These are phyloP conservation scores for Fusarium duplospermum DNA, from an alignment of 2,329 filamentous ascomycete genomes.

Conservation along the genomic window DNA sequence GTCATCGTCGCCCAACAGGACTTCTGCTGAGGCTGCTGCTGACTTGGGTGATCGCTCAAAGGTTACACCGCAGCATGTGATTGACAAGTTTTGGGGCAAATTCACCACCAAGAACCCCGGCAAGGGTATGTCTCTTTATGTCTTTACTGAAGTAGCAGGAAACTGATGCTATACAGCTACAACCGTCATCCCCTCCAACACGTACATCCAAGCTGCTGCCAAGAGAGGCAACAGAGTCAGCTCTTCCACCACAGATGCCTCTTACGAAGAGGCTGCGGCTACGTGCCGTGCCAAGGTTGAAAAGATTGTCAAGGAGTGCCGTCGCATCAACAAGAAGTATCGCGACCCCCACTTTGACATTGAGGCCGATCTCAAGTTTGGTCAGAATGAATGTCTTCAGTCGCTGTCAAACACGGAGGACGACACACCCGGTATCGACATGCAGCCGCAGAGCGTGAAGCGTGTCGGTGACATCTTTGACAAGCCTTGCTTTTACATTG, in stretches of 20 bases:
- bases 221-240: slow-evolving; percentile 65
- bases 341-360: slow-evolving; percentile 89
- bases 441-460: slow-evolving; percentile 69
- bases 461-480: slow-evolving; percentile 82
- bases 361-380: slow-evolving; percentile 77
- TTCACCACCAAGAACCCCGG: slow-evolving; percentile 78
- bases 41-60: slow-evolving; percentile 47
- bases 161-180: slow-evolving; percentile 59
- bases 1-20: slow-evolving; percentile 11
- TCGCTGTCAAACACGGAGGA: slow-evolving; percentile 53
- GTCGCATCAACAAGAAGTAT: slow-evolving; percentile 85
- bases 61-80: slow-evolving; percentile 72
- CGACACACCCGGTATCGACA: slow-evolving; percentile 43
- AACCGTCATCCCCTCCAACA: slow-evolving; percentile 76
- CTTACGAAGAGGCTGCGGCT: slow-evolving; percentile 78
- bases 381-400: slow-evolving; percentile 62
- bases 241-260: slow-evolving; percentile 69
- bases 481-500: slow-evolving; percentile 79
- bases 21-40: slow-evolving; percentile 5
- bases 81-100: slow-evolving; percentile 79
- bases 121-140: slow-evolving; percentile 62
- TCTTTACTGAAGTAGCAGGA: not conserved
- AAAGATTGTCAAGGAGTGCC: slow-evolving; percentile 74
- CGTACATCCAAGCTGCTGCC: slow-evolving; percentile 70
- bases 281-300: slow-evolving; percentile 75